Conservation (phyloP, 2,329 filamentous ascomycete genomes). For the Zymoseptoria passerinii region DNA sequence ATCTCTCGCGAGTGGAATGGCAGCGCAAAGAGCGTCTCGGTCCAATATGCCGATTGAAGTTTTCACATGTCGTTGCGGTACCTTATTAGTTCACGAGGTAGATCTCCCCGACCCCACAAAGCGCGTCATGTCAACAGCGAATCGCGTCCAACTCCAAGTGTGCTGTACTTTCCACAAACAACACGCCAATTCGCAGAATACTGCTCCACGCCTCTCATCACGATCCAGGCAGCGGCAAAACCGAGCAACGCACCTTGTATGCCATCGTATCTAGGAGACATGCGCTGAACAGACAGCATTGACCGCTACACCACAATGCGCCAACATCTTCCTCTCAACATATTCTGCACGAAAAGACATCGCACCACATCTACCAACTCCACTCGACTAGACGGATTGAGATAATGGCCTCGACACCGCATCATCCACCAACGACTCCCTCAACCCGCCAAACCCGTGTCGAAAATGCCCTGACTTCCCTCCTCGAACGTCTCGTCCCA, state of each 20-base stretch:
- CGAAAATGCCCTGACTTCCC: conserved; percentile 67
- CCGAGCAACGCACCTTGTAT: not conserved
- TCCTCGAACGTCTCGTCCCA: conserved; percentile 68
- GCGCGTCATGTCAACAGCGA: not conserved
- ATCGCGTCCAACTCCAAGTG: not conserved
- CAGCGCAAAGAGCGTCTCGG: too few species aligned
- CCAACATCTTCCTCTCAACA: not conserved
- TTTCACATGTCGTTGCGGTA: not conserved
- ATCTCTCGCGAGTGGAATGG: too few species aligned
- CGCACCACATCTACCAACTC: not conserved
- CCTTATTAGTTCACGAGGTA: not conserved
- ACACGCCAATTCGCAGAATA: not conserved
- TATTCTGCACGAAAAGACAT: not conserved
- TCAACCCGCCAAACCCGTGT: conserved; percentile 44
- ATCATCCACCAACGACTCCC: not conserved
- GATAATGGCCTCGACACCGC: not conserved
- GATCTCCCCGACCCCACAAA: not conserved
- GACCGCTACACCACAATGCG: not conserved
- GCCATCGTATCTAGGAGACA: not conserved
- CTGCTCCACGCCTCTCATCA: not conserved
- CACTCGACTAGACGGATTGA: conserved; percentile 28
- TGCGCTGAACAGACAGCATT: not conserved
- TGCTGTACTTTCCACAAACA: not conserved
- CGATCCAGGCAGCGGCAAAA: too few species aligned
- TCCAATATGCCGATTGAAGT: not conserved